phyloP scores from a whole-genome alignment of 768 basidiomycete genomes.

The Naematelia aurantialba region DNA sequence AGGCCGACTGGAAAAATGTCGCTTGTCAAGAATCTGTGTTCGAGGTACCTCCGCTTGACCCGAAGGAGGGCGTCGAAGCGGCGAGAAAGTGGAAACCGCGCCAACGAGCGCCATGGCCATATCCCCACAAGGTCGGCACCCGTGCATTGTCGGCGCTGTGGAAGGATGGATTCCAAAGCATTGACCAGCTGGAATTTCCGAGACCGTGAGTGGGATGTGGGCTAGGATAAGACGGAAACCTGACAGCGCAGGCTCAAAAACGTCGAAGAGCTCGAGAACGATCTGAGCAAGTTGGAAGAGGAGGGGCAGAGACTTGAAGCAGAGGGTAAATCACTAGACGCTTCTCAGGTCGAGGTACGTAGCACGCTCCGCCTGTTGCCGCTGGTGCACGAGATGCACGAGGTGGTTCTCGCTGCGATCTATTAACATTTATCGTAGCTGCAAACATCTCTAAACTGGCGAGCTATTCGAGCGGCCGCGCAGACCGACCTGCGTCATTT shows the following conservation, averaged over 20 bases:
- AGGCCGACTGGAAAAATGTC: slow-evolving; percentile 48
- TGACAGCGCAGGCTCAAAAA: slow-evolving; percentile 16
- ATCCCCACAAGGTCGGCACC: slow-evolving; percentile 31
- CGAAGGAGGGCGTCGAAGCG: slow-evolving; percentile 20
- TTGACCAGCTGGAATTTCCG: slow-evolving; percentile 39
- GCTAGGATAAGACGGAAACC: not conserved
- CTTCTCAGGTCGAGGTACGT: slow-evolving; percentile 22
- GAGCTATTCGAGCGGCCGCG: slow-evolving; percentile 25
- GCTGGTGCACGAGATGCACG: too few species aligned
- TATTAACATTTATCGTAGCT: slow-evolving; percentile 10
- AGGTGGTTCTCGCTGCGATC: too few species aligned
- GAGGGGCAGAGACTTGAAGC: slow-evolving; percentile 20
- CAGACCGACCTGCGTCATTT: slow-evolving; percentile 29
- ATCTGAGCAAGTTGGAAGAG: slow-evolving; percentile 24
- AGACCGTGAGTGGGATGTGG: slow-evolving; percentile 34
- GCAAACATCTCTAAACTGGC: slow-evolving; percentile 32
- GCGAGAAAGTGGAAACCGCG: slow-evolving; percentile 22
- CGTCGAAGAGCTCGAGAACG: slow-evolving; percentile 23
- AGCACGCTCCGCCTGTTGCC: too few species aligned
- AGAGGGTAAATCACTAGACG: slow-evolving; percentile 37
- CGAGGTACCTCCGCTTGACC: slow-evolving; percentile 33
- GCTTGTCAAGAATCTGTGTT: slow-evolving; percentile 38
- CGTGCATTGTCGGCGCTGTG: slow-evolving; percentile 32
- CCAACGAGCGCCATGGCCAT: slow-evolving; percentile 22
- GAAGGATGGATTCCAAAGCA: slow-evolving; percentile 29